These are phyloP conservation scores for Jaapia argillacea DNA, from an alignment of 768 basidiomycete genomes.

Conservation along the genomic window DNA sequence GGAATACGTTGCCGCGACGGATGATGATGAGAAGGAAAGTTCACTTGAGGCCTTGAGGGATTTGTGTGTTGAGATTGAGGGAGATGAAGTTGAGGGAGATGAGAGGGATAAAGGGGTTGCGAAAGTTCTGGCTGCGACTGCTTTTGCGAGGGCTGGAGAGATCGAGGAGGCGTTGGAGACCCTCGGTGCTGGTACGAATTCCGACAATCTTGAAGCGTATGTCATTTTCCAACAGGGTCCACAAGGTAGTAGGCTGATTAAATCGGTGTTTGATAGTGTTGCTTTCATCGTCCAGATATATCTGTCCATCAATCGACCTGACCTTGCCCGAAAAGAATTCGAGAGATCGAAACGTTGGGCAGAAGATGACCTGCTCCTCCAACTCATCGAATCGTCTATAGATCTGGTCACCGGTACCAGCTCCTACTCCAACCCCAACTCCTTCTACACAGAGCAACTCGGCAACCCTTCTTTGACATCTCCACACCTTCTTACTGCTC, in stretches of 20 bases:
- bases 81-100: slow-evolving; percentile 59
- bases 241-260: neutral
- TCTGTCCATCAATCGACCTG: slow-evolving; percentile 81
- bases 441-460: slow-evolving; percentile 78
- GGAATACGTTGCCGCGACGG: slow-evolving; percentile 43
- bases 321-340: slow-evolving; percentile 81
- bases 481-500: slow-evolving; percentile 65
- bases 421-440: slow-evolving; percentile 39
- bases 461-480: slow-evolving; percentile 72
- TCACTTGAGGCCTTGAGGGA: slow-evolving; percentile 78
- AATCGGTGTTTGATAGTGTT: slow-evolving; percentile 36
- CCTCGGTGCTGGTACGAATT: slow-evolving; percentile 53
- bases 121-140: slow-evolving; percentile 75
- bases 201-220: slow-evolving; percentile 82
- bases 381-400: slow-evolving; percentile 80
- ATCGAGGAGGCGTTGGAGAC: slow-evolving; percentile 90
- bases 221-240: slow-evolving; percentile 19
- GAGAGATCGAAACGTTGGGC: slow-evolving; percentile 77
- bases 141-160: slow-evolving; percentile 77
- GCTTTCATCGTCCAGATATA: slow-evolving; percentile 80
- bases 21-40: slow-evolving; percentile 37
- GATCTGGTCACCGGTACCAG: slow-evolving; percentile 69
- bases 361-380: slow-evolving; percentile 84
- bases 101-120: slow-evolving; percentile 66
- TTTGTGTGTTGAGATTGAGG: slow-evolving; percentile 78